phyloP scores from a whole-genome alignment of 495 filamentous ascomycete species.

The Penicillium longicatenatum region DNA sequence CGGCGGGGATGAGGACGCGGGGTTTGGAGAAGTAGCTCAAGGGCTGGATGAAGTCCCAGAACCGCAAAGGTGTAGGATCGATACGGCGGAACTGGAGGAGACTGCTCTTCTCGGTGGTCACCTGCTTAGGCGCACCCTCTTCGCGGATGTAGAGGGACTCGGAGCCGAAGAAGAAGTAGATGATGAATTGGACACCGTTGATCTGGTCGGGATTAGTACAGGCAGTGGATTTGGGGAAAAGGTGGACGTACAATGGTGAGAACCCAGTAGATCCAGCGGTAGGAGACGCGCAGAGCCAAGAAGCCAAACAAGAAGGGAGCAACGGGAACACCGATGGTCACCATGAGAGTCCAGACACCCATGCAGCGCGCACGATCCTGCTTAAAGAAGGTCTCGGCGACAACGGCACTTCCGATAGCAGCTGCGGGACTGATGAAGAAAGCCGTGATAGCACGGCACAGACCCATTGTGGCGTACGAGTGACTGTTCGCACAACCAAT shows the following conservation, averaged over 20 bases:
- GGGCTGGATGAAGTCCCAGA: conserved; percentile 51
- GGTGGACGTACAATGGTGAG: conserved; percentile 40
- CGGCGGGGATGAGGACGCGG: conserved; percentile 48
- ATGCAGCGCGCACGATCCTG: conserved; percentile 46
- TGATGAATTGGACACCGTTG: conserved; percentile 56
- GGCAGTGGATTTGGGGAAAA: neutral
- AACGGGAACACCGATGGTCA: conserved; percentile 43
- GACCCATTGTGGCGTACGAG: conserved; percentile 42
- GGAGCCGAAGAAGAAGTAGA: conserved; percentile 54
- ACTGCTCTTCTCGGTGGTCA: conserved; percentile 23
- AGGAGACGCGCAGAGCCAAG: conserved; percentile 44
- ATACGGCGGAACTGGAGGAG: conserved; percentile 49
- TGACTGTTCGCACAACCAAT: conserved; percentile 47
- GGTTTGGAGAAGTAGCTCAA: conserved; percentile 38
- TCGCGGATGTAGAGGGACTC: conserved; percentile 54
- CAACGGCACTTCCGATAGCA: conserved; percentile 46
- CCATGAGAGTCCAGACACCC: conserved; percentile 50
- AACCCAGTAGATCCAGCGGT: conserved; percentile 49
- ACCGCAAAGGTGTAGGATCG: conserved; percentile 46
- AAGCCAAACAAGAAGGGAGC: conserved; percentile 53
- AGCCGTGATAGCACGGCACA: conserved; percentile 47
- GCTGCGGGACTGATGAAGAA: conserved; percentile 53
- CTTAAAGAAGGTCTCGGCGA: conserved; percentile 50
- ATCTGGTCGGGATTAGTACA: conserved; percentile 29
- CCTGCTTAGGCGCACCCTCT: conserved; percentile 7